Base-by-base conservation (phyloP, 23 red algal species). In the Gracilaria gracilis region DNA sequence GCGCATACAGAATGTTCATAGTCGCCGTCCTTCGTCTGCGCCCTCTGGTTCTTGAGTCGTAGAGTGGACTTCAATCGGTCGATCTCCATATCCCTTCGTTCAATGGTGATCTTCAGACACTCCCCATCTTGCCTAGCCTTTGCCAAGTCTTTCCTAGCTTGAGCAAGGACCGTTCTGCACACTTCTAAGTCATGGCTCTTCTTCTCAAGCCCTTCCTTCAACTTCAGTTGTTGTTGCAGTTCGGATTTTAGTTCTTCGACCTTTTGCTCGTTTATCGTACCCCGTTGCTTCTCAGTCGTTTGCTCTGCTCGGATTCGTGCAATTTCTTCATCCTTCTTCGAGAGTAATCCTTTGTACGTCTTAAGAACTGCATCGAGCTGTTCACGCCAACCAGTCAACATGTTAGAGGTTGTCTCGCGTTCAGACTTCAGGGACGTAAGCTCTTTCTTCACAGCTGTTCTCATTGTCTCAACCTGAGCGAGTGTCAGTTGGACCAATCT, bases 21-120 rank as follows among this genome's bases (percentile, higher is more conserved):
- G 59, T 24, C 28, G 24, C 59, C 13, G 24, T 69, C 4, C 31
- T 77, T 77, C 21, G 5, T 50, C 39, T 4, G 23, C 72, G 14
- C 27, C 31, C 46, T 34, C 40, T 50, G 3, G 23, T 16, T 50
- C 72, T 77, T 40, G 17, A 46, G 13, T 49, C 50, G 39, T 9
- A 50, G 19, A 9, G 39, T 15, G 0, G 38, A 25, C 19, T 77
- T 77, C 20, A 77, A 5, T 51, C 27, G 35, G 9, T 50, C 27
- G 9, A 77, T 48, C 38, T 77, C 72, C 9, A 51, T 1, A 34
- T 77, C 72, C 38, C 50, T 77, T 15, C 27, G 40, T 50, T 77
- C 72, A 31, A 77, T 17, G 20, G 5, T 50, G 27, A 77, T 77
- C 32, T 50, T 77, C 5, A 77, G 72, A 50, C 72, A 49, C 42